Conservation (phyloP, 306 rosid species). For the Cicer bijugum region DNA sequence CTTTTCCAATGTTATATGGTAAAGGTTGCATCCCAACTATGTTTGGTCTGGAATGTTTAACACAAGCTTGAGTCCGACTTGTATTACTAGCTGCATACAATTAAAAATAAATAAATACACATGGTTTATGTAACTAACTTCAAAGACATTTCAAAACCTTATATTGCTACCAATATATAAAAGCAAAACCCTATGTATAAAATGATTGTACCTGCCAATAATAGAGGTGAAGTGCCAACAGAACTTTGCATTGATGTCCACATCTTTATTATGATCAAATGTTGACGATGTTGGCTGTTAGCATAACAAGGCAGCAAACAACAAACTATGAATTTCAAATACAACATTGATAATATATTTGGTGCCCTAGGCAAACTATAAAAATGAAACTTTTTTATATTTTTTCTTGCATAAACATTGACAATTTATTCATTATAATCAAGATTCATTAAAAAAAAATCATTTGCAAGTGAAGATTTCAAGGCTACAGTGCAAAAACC, state of each 20-base stretch:
- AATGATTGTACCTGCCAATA: slow-evolving; percentile 56
- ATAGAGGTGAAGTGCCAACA: slow-evolving; percentile 44
- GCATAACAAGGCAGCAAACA: slow-evolving; percentile 9
- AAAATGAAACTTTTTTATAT: too few relatives aligned
- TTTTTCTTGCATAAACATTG: too few relatives aligned
- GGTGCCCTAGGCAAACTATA: too few relatives aligned
- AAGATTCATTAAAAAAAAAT: too few relatives aligned
- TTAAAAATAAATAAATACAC: neutral
- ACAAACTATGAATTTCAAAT: slow-evolving; percentile 18
- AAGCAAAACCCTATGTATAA: neutral
- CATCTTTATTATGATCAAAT: slow-evolving; percentile 40
- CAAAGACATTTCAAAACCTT: slow-evolving; percentile 6
- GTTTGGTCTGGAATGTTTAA: slow-evolving; percentile 40
- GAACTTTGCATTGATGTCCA: slow-evolving; percentile 46
- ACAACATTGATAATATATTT: neutral
- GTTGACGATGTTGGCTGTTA: slow-evolving; percentile 27
- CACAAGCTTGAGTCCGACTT: slow-evolving; percentile 30
- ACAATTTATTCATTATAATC: too few relatives aligned
- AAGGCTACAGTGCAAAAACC: too few relatives aligned
- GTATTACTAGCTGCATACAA: slow-evolving; percentile 37
- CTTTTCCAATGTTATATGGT: slow-evolving; percentile 47
- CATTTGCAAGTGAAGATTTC: too few relatives aligned
- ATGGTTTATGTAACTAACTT: slow-evolving; percentile 11
- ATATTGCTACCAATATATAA: neutral
- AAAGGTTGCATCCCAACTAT: slow-evolving; percentile 42